Conservation (phyloP, 257 asterid genomes). For the Petunia secreta region DNA sequence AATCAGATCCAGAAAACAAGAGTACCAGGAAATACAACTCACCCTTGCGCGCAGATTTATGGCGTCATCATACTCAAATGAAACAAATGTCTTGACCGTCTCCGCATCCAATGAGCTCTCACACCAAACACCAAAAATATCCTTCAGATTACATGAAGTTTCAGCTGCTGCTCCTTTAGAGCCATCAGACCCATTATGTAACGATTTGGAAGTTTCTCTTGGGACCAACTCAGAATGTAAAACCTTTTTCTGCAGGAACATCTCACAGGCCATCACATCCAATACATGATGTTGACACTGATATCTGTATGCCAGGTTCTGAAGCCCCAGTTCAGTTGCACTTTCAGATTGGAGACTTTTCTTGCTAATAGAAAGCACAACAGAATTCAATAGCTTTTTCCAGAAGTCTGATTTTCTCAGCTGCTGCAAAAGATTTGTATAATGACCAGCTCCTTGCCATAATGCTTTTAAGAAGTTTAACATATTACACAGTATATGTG, state of each 20-base stretch:
- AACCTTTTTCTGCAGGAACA: constrained; percentile 76
- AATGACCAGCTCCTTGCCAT: constrained; percentile 97
- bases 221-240: constrained; percentile 53
- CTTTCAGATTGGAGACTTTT: constrained; percentile 43
- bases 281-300: constrained; percentile 58
- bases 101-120: constrained; percentile 54
- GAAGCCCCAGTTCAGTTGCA: constrained; percentile 46
- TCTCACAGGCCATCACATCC: constrained; percentile 77
- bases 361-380: constrained; percentile 41
- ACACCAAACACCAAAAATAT: constrained; percentile 65
- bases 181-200: constrained; percentile 42
- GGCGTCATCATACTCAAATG: constrained; percentile 56
- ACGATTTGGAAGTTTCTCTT: constrained; percentile 51
- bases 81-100: constrained; percentile 71
- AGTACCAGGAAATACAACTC: constrained; percentile 31
- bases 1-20: constrained; percentile 21
- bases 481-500: constrained; percentile 53
- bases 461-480: constrained; percentile 77
- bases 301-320: constrained; percentile 51
- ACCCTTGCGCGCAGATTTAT: constrained; percentile 67
- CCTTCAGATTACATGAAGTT: constrained; percentile 47
- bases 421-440: constrained; percentile 62
- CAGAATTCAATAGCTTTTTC: constrained; percentile 62
- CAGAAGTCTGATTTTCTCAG: constrained; percentile 73
- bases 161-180: constrained; percentile 34